Percentiles rank a stretch among this genome's conserved stretches.
Evolutionary conservation across 192 early-diverging fungal species (phyloP).

Genomic region (Glomus cerebriforme): DNA sequence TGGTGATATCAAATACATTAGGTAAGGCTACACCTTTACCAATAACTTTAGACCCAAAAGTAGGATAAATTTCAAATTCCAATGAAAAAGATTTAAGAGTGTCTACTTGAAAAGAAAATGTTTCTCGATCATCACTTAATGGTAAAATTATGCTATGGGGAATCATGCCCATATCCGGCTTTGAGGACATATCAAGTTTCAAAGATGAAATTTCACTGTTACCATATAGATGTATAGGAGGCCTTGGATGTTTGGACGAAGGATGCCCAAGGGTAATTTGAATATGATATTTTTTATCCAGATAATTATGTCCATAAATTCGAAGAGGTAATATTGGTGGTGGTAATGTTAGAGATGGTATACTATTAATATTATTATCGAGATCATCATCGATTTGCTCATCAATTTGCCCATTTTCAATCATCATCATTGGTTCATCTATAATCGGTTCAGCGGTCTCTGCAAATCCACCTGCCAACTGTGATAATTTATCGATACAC

Average conservation of each 20-base stretch:
- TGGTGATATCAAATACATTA: conserved; percentile 57
- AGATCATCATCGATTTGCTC: not conserved
- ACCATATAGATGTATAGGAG: conserved; percentile 62
- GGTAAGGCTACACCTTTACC: conserved; percentile 84
- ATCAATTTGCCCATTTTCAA: not conserved
- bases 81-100: conserved; percentile 73
- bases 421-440: not conserved
- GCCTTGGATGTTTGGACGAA: conserved; percentile 35
- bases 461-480: conserved; percentile 60
- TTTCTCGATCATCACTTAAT: conserved; percentile 76
- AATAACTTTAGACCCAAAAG: conserved; percentile 93
- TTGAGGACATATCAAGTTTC: conserved; percentile 84
- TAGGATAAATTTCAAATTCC: conserved; percentile 96
- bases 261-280: conserved; percentile 70
- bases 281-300: conserved; percentile 87
- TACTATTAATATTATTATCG: conserved; percentile 32
- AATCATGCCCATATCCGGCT: conserved; percentile 84
- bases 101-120: conserved; percentile 85
- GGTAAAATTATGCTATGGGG: conserved; percentile 92
- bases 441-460: conserved; percentile 29
- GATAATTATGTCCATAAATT: conserved; percentile 97
- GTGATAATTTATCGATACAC: conserved; percentile 69
- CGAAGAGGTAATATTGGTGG: conserved; percentile 98
- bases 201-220: conserved; percentile 74
- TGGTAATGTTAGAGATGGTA: conserved; percentile 92